These are phyloP conservation scores for Telopea speciosissima DNA, from an alignment of 177 flowering plant species.

Conservation along the genomic window DNA sequence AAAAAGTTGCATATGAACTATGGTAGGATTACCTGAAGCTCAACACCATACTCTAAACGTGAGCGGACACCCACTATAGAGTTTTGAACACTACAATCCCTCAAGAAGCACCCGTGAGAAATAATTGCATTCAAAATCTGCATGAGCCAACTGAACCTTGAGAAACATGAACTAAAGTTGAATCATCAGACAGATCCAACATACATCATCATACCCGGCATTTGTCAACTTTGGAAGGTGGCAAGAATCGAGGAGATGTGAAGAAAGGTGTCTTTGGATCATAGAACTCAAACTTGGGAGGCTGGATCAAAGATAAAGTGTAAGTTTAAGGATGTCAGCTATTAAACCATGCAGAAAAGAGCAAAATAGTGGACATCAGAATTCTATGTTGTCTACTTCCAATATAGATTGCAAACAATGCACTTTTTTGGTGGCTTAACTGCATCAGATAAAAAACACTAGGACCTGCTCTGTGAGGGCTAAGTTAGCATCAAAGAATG, in stretches of 20 bases:
- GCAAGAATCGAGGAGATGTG: slow-evolving; percentile 91
- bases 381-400: too few relatives aligned
- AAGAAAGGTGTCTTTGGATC: slow-evolving; percentile 96
- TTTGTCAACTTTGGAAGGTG: slow-evolving; percentile 88
- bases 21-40: slow-evolving; percentile 47
- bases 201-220: slow-evolving; percentile 59
- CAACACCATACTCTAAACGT: slow-evolving; percentile 80
- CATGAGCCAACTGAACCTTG: slow-evolving; percentile 14
- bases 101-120: slow-evolving; percentile 95
- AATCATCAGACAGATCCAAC: slow-evolving; percentile 3
- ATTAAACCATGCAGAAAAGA: not conserved
- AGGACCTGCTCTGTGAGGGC: slow-evolving; percentile 90
- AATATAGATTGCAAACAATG: not conserved
- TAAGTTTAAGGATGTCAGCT: not conserved
- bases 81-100: slow-evolving; percentile 72
- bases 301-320: slow-evolving; percentile 39
- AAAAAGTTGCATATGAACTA: not conserved
- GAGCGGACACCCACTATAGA: slow-evolving; percentile 91
- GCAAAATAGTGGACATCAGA: not conserved
- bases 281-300: slow-evolving; percentile 74
- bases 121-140: slow-evolving; percentile 86
- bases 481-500: slow-evolving; percentile 89
- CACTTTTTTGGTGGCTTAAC: not conserved
- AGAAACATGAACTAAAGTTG: slow-evolving; percentile 9
- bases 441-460: too few relatives aligned